A percentile compares a stretch with the other conserved stretches of the same genome.
Evolutionary conservation across 352 stramenopile species (phyloP).

Genomic region (Paralagenidium karlingii): DNA sequence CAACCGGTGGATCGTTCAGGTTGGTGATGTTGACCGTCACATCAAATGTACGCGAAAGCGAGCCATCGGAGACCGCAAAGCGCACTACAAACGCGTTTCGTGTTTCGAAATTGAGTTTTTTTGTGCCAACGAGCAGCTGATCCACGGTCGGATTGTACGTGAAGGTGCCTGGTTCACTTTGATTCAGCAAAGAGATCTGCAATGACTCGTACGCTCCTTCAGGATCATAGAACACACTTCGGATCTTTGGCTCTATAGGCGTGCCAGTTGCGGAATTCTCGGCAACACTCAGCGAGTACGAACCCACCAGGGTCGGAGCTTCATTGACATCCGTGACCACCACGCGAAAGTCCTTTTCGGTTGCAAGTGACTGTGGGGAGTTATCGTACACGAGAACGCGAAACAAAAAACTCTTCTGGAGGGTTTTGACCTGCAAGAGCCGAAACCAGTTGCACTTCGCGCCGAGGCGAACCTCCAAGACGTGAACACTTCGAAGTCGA

Average conservation of each 20-base stretch:
- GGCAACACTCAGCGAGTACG: conserved; percentile 5
- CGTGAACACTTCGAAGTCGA: no score
- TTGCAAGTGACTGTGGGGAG: background rate
- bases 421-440: background rate
- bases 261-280: conserved; percentile 5
- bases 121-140: background rate
- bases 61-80: background rate
- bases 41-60: background rate
- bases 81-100: background rate
- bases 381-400: background rate
- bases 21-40: background rate
- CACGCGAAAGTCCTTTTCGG: background rate
- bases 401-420: background rate
- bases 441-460: background rate
- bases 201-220: conserved; percentile 1
- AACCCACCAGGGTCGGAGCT: conserved; percentile 5
- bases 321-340: conserved; percentile 21
- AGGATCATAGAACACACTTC: conserved; percentile 2
- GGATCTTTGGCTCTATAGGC: conserved; percentile 1
- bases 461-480: no score
- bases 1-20: background rate
- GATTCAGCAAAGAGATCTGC: background rate
- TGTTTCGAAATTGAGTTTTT: background rate
- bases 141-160: background rate
- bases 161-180: background rate